Base-by-base conservation (phyloP, 2,329 filamentous ascomycete species). In the Nakataea oryzae region DNA sequence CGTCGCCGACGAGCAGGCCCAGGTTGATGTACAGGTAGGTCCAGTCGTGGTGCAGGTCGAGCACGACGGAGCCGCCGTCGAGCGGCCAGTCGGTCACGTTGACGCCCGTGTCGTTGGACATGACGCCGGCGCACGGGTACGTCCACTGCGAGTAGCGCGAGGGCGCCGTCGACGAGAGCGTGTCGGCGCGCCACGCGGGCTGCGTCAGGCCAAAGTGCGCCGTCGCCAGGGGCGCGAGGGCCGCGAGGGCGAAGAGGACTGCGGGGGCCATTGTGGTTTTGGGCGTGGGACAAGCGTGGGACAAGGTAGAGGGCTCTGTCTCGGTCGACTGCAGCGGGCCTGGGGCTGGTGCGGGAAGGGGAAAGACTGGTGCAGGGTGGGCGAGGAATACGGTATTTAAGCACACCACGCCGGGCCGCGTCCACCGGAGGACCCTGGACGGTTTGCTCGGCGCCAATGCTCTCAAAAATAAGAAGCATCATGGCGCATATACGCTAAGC, bases 21-120 rank as follows among this genome's bases (percentile, higher is more conserved):
- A 83, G 73, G 71, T 83, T 83, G 72, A 84, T 70, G 68, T 78
- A 82, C 68, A 83, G 62, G 70, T 82, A 83, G 34, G 75, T 73
- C 79, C 78, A 83, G 8, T 70, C 66, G 71, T 83, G 81, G 72
- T 81, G 79, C 34, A 83, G 76, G 54, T 77, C 73, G 17, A 84
- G 74, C 65, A 73, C 70, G 59, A 84, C 67, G 47, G 76, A 73
- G 65, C 80, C 81, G 65, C 80, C 80, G 55, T 69, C 69, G n/a
- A 81, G 68, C 41, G 81, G 79, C 81, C 81, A 84, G 66, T 82
- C 78, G 61, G 81, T 83, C 60, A 76, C 72, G 68, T 81, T 81
- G 62, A 60, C 62, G 60, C 72, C 74, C 56, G 66, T 66, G 55
- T 72, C 73, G 68, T 75, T 63, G 24, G 60, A 75, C 29, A 76